Conservation (phyloP, 345 rosid genomes). For the Lagerstroemia speciosa region DNA sequence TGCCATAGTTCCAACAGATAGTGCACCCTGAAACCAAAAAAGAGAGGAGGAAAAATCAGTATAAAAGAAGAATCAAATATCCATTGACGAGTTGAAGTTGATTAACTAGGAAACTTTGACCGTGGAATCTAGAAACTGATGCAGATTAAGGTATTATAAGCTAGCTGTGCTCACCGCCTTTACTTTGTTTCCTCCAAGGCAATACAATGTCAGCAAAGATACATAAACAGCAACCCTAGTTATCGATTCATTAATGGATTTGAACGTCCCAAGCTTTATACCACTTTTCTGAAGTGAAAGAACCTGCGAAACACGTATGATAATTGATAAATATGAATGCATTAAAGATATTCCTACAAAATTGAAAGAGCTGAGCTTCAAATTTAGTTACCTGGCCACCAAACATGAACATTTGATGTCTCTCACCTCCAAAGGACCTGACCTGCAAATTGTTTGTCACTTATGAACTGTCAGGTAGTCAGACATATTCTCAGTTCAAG, state of each 20-base stretch:
- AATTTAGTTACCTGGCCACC: slow-evolving; percentile 61
- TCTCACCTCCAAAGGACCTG: slow-evolving; percentile 97
- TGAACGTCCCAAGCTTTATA: slow-evolving; percentile 84
- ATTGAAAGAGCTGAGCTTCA: slow-evolving; percentile 1
- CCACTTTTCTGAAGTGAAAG: slow-evolving; percentile 74
- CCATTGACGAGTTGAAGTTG: not conserved
- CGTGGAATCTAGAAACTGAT: not conserved
- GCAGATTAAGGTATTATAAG: not conserved
- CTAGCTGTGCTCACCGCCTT: slow-evolving; percentile 61
- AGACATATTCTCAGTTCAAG: not conserved
- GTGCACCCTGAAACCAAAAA: slow-evolving; percentile 62
- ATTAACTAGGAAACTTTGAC: not conserved
- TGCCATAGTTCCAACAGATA: slow-evolving; percentile 83
- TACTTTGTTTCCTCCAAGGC: slow-evolving; percentile 95
- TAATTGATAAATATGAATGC: not conserved
- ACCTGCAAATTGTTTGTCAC: slow-evolving; percentile 38
- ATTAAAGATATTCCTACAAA: not conserved
- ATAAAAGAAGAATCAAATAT: not conserved
- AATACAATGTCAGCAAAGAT: slow-evolving; percentile 74
- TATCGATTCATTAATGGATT: slow-evolving; percentile 80
- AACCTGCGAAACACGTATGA: slow-evolving; percentile 46
- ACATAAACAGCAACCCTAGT: slow-evolving; percentile 88
- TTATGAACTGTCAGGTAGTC: slow-evolving; percentile 2
- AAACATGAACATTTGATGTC: slow-evolving; percentile 75
- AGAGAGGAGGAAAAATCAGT: slow-evolving; percentile 5